Evolutionary conservation across 352 stramenopile species (phyloP).

Genomic region (Pythium periplocum): DNA sequence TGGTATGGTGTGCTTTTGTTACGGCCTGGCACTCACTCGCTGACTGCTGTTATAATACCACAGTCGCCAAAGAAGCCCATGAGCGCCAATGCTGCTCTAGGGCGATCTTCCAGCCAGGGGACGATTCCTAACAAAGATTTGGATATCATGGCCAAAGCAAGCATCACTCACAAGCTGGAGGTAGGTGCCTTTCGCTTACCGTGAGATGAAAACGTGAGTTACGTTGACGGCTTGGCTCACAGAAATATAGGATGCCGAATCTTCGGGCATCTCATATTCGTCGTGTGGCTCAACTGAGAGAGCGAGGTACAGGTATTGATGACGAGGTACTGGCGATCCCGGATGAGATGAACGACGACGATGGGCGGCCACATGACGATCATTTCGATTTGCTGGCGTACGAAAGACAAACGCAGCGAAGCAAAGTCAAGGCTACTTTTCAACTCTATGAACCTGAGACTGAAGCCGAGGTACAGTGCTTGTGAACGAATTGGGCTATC

Average conservation of each 20-base stretch:
- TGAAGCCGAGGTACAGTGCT: slow-evolving; percentile 38
- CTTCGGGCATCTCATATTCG: slow-evolving; percentile 62
- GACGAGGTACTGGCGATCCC: slow-evolving; percentile 13
- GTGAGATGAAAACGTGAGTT: background rate
- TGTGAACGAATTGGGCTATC: background rate
- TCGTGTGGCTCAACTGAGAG: slow-evolving; percentile 51
- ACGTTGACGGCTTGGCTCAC: background rate
- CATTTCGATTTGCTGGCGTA: slow-evolving; percentile 8
- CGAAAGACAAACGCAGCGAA: slow-evolving; percentile 18
- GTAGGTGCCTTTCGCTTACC: slow-evolving; percentile 4
- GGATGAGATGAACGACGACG: background rate
- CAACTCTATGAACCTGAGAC: slow-evolving; percentile 56
- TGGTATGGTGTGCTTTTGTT: slow-evolving; percentile 28
- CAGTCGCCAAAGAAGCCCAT: slow-evolving; percentile 44
- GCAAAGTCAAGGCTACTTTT: slow-evolving; percentile 45
- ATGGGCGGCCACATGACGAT: background rate
- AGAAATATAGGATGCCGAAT: slow-evolving; percentile 61
- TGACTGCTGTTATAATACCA: background rate
- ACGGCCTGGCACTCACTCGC: background rate
- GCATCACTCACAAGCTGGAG: slow-evolving; percentile 24
- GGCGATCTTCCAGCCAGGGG: slow-evolving; percentile 21
- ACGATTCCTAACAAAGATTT: slow-evolving; percentile 4
- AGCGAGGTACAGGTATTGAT: slow-evolving; percentile 25
- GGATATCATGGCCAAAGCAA: slow-evolving; percentile 12
- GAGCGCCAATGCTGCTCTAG: background rate